A percentile compares a stretch with the other conserved stretches of the same genome.
Conservation (phyloP, 2,329 filamentous ascomycete genomes). For the Onygena corvina region DNA sequence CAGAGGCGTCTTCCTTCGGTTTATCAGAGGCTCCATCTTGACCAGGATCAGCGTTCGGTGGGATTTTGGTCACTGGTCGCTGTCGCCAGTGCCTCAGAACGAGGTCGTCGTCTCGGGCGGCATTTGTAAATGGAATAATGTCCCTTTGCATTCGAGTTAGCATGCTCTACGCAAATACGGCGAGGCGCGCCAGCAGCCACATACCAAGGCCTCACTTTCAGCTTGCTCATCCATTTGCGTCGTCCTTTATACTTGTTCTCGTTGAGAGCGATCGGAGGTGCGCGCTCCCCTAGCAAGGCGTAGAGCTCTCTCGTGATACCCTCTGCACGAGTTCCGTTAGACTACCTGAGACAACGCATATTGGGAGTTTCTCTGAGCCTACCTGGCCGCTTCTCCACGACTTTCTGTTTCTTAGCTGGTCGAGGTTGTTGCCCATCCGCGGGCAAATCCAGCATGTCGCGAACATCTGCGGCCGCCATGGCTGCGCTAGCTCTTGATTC, state of each 20-base stretch:
- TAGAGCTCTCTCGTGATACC: constrained; percentile 42
- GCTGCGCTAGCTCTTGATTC: background rate
- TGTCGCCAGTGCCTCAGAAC: constrained; percentile 70
- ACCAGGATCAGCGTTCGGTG: constrained; percentile 29
- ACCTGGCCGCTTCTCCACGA: constrained; percentile 47
- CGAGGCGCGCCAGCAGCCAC: constrained; percentile 9
- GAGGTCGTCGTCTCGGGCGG: constrained; percentile 60
- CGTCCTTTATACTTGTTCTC: constrained; percentile 43
- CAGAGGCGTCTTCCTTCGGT: constrained; percentile 18
- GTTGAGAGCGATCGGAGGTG: constrained; percentile 41
- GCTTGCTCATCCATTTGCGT: constrained; percentile 37
- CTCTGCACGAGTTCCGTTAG: constrained; percentile 24
- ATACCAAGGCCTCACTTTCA: constrained; percentile 35
- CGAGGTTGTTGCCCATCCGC: constrained; percentile 41
- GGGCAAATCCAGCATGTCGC: constrained; percentile 75
- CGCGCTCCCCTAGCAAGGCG: constrained; percentile 40
- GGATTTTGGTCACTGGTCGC: constrained; percentile 41
- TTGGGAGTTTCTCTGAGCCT: constrained; percentile 19
- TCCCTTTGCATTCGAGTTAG: constrained; percentile 46
- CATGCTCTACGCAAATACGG: constrained; percentile 8
- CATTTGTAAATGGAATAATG: constrained; percentile 60
- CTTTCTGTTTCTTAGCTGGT: constrained; percentile 64
- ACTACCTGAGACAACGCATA: background rate
- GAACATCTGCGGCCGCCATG: constrained; percentile 60
- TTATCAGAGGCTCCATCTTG: constrained; percentile 21